Conservation (phyloP, 2,329 filamentous ascomycete species). For the Dactylella cylindrospora region DNA sequence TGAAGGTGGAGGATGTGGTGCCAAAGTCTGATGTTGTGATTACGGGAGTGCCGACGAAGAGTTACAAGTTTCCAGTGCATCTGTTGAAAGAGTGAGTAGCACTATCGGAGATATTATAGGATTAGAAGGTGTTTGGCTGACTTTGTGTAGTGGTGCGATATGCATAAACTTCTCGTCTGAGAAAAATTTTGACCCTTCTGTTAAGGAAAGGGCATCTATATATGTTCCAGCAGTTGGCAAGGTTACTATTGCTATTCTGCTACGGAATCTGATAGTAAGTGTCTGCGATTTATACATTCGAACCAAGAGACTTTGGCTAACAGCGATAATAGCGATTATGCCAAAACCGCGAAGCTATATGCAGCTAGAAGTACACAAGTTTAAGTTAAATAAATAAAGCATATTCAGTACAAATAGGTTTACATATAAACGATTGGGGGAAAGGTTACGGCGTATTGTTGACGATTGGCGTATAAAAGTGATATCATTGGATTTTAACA, state of each 20-base stretch:
- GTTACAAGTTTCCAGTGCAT: slow-evolving; percentile 84
- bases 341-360: slow-evolving; percentile 21
- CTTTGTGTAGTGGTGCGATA: slow-evolving; percentile 67
- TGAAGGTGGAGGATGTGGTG: slow-evolving; percentile 76
- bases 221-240: slow-evolving; percentile 97
- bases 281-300: not conserved
- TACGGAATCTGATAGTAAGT: slow-evolving; percentile 84
- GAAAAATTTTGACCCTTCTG: slow-evolving; percentile 85
- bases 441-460: no score
- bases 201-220: slow-evolving; percentile 94
- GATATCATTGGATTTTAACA: no score
- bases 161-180: slow-evolving; percentile 98
- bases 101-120: not conserved
- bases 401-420: no score
- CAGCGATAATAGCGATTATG: slow-evolving; percentile 5
- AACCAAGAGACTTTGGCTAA: not conserved
- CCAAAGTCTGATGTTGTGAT: slow-evolving; percentile 93
- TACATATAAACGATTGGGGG: no score
- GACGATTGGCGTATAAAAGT: no score
- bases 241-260: slow-evolving; percentile 88
- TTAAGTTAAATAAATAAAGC: no score
- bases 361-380: not conserved
- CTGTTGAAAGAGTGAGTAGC: slow-evolving; percentile 67
- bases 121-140: slow-evolving; percentile 8
- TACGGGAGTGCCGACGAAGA: slow-evolving; percentile 82